Conservation (phyloP, 345 rosid genomes). For the Eucalyptus sp. region DNA sequence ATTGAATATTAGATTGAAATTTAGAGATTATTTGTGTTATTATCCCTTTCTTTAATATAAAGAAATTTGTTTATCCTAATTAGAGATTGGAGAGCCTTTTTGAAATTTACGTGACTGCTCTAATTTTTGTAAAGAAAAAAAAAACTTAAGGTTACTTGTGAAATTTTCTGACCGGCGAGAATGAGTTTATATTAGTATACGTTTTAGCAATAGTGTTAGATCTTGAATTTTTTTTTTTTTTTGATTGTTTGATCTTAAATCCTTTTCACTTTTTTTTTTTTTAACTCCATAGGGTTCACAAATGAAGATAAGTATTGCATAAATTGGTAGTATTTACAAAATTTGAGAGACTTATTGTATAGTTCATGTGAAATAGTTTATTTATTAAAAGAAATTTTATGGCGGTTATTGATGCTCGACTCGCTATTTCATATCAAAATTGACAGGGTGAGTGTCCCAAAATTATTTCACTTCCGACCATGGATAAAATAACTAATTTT, state of each 20-base stretch:
- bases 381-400: neutral
- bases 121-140: neutral
- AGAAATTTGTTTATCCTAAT: neutral
- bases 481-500: neutral
- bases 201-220: neutral
- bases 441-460: neutral
- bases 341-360: neutral
- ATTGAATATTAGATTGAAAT: too few relatives aligned
- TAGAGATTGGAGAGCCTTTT: neutral
- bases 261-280: neutral
- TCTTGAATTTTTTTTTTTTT: neutral
- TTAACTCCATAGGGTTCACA: neutral
- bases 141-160: neutral
- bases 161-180: neutral
- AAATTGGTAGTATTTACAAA: neutral
- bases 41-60: rapidly evolving
- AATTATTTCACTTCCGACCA: neutral
- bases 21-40: too few relatives aligned
- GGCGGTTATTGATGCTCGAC: neutral
- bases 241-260: neutral
- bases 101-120: neutral
- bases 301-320: neutral
- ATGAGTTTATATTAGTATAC: neutral
- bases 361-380: neutral
- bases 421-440: neutral